These are phyloP conservation scores for Boletus sensibilis DNA, from an alignment of 768 basidiomycete species.

Conservation along the genomic window DNA sequence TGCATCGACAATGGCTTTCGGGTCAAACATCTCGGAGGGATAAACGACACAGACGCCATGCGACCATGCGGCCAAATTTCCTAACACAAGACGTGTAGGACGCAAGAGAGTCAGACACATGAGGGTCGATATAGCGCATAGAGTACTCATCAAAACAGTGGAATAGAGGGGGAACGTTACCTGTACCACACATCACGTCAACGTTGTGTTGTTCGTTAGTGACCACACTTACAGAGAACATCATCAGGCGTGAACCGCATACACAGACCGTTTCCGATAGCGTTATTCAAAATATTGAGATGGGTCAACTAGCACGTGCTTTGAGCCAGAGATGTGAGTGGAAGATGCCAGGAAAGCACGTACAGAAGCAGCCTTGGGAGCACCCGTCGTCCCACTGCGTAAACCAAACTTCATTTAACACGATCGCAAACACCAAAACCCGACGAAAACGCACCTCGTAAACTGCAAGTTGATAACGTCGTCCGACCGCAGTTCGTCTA, in stretches of 20 bases:
- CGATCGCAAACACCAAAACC: neutral
- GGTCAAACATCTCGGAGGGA: constrained; percentile 62
- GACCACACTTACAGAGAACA: constrained; percentile 55
- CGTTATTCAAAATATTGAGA: constrained; percentile 77
- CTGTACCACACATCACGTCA: constrained; percentile 35
- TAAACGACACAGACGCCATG: constrained; percentile 77
- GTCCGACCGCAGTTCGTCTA: constrained; percentile 46
- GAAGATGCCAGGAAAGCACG: constrained; percentile 13
- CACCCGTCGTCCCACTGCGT: constrained; percentile 73
- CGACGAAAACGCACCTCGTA: constrained; percentile 56
- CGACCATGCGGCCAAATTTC: constrained; percentile 76
- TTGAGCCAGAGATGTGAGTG: neutral
- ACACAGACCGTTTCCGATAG: constrained; percentile 61
- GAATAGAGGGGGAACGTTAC: constrained; percentile 82
- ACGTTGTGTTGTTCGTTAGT: neutral
- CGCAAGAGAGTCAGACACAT: constrained; percentile 10
- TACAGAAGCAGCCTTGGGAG: constrained; percentile 83
- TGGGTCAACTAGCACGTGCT: constrained; percentile 62
- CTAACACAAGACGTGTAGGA: constrained; percentile 67
- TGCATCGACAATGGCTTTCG: constrained; percentile 66
- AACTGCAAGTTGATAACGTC: constrained; percentile 85
- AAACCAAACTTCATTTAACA: constrained; percentile 1
- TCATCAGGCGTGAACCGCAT: constrained; percentile 70
- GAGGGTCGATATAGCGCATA: constrained; percentile 2
- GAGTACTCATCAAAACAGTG: constrained; percentile 84